phyloP scores from a whole-genome alignment of 345 rosid species.

The Mercurialis annua region DNA sequence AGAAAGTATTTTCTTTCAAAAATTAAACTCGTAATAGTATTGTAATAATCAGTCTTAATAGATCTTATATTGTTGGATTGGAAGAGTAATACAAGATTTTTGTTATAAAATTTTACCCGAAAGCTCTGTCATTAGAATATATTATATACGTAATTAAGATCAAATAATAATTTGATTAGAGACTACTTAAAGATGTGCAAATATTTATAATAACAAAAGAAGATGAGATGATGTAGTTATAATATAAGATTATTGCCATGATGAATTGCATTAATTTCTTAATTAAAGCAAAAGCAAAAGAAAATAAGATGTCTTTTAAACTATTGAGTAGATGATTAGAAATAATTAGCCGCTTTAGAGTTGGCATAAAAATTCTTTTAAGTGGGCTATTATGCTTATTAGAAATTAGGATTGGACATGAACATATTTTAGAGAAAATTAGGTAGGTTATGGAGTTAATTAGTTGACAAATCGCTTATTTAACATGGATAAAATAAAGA shows the following conservation, averaged over 20 bases:
- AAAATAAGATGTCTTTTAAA: neutral
- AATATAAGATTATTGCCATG: neutral
- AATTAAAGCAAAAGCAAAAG: neutral
- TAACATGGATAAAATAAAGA: too few relatives aligned
- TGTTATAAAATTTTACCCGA: neutral
- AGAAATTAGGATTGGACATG: too few relatives aligned
- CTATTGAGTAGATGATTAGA: neutral
- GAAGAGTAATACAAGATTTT: neutral
- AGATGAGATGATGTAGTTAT: neutral
- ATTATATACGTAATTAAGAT: neutral
- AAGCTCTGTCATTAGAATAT: neutral
- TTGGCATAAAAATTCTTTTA: neutral
- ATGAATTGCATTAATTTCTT: neutral
- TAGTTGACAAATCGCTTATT: too few relatives aligned
- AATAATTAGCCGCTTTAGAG: constrained; percentile 8
- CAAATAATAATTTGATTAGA: neutral
- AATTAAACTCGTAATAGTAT: too few relatives aligned
- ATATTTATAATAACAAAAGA: neutral
- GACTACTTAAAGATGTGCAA: neutral
- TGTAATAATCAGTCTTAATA: too few relatives aligned
- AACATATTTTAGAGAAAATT: too few relatives aligned
- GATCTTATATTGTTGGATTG: too few relatives aligned
- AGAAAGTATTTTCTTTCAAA: too few relatives aligned
- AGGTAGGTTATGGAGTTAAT: too few relatives aligned
- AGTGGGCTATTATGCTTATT: neutral